These are phyloP conservation scores for Neostapfia colusana DNA, from an alignment of 176 grass and related monocot species.

Conservation along the genomic window DNA sequence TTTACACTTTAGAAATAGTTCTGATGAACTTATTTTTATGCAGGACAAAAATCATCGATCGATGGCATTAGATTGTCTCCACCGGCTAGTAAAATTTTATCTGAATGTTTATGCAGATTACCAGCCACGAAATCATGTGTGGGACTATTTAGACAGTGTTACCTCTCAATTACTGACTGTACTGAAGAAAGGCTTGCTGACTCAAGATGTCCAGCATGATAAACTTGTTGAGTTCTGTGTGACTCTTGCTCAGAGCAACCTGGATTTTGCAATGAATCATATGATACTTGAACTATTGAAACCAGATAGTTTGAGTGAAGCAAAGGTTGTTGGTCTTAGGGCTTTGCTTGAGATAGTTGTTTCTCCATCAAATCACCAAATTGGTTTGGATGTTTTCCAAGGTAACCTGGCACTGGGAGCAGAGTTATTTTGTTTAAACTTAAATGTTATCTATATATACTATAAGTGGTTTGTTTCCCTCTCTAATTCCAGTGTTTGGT, in stretches of 20 bases:
- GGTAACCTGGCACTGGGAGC: slow-evolving; percentile 40
- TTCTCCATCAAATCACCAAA: slow-evolving; percentile 85
- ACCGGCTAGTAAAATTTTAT: slow-evolving; percentile 95
- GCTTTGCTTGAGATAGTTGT: slow-evolving; percentile 88
- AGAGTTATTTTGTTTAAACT: slow-evolving; percentile 28
- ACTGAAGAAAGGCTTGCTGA: slow-evolving; percentile 88
- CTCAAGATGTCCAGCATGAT: slow-evolving; percentile 95
- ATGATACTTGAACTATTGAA: slow-evolving; percentile 96
- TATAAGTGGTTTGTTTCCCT: slow-evolving; percentile 11
- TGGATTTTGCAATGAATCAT: slow-evolving; percentile 97
- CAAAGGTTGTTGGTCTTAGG: slow-evolving; percentile 93
- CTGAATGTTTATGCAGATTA: slow-evolving; percentile 86
- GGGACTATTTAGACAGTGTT: slow-evolving; percentile 97
- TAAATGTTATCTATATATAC: slow-evolving; percentile 19
- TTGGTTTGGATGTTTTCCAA: slow-evolving; percentile 80
- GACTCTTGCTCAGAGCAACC: slow-evolving; percentile 81
- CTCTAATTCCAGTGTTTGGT: slow-evolving; percentile 55
- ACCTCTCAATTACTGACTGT: slow-evolving; percentile 86
- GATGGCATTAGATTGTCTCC: slow-evolving; percentile 97
- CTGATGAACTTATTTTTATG: slow-evolving; percentile 33
- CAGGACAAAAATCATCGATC: slow-evolving; percentile 99
- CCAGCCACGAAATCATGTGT: slow-evolving; percentile 78
- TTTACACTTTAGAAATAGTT: slow-evolving; percentile 32
- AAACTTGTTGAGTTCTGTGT: slow-evolving; percentile 98
- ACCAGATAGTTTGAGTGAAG: slow-evolving; percentile 88